Evolutionary conservation across 352 stramenopile species (phyloP).

Genomic region (Globisporangium cystogenes): DNA sequence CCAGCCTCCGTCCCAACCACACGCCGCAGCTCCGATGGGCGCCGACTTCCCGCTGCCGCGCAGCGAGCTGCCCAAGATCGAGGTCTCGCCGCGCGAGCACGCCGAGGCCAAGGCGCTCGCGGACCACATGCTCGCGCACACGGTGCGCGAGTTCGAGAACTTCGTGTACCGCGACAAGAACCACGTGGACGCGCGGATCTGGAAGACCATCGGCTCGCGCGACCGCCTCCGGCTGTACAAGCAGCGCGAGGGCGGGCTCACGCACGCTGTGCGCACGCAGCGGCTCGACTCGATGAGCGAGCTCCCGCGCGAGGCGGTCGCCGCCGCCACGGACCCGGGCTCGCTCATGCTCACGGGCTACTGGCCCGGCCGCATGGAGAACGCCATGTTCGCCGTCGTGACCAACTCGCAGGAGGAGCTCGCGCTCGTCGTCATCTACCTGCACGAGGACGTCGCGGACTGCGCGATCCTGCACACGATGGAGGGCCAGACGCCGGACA

Average conservation of each 20-base stretch:
- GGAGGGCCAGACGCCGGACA: constrained; percentile 30
- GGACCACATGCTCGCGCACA: constrained; percentile 33
- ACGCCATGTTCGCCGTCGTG: constrained; percentile 46
- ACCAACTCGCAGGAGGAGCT: constrained; percentile 52
- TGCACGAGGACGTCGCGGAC: constrained; percentile 58
- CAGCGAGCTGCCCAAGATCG: constrained; percentile 33
- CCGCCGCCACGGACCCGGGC: constrained; percentile 18
- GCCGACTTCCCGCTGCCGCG: constrained; percentile 42
- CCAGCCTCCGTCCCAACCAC: no score
- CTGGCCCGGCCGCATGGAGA: constrained; percentile 39
- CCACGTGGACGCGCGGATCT: constrained; percentile 30
- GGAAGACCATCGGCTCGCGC: constrained; percentile 35
- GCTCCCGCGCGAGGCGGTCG: constrained; percentile 21
- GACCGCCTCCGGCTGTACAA: constrained; percentile 47
- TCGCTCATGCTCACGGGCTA: constrained; percentile 45
- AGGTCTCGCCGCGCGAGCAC: constrained; percentile 31
- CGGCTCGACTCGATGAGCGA: constrained; percentile 22
- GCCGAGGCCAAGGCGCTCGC: constrained; percentile 31
- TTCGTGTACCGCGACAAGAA: constrained; percentile 26
- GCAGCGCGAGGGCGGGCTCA: constrained; percentile 25
- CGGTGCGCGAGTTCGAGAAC: constrained; percentile 40
- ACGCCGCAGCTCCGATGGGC: constrained; percentile 1
- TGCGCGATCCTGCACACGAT: constrained; percentile 54
- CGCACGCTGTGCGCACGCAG: constrained; percentile 18
- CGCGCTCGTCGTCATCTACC: constrained; percentile 45